These are phyloP conservation scores for Cryptococcus floricola DNA, from an alignment of 1,284 basidiomycete species.

Conservation along the genomic window DNA sequence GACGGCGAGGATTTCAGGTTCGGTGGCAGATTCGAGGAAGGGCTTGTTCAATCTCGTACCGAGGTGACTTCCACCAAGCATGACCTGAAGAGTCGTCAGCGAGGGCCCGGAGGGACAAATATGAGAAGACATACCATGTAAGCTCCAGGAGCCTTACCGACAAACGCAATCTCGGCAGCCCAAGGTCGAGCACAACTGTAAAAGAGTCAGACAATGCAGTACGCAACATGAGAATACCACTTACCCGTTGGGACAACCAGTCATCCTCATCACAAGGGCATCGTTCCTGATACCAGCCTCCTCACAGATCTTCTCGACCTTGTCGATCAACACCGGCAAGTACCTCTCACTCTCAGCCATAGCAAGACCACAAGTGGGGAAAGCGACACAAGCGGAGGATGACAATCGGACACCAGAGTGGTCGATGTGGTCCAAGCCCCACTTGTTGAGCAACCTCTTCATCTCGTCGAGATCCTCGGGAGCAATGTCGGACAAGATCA, in stretches of 20 bases:
- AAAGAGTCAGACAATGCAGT: not conserved
- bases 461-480: conserved; percentile 69
- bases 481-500: conserved; percentile 80
- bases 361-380: conserved; percentile 93
- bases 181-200: conserved; percentile 83
- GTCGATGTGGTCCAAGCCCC: conserved; percentile 85
- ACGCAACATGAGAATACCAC: conserved; percentile 3
- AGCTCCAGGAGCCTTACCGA: conserved; percentile 90
- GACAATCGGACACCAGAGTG: conserved; percentile 77
- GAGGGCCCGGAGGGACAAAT: not conserved
- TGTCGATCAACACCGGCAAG: conserved; percentile 88
- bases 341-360: conserved; percentile 97
- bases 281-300: conserved; percentile 88
- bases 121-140: conserved; percentile 56
- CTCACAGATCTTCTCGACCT: conserved; percentile 92
- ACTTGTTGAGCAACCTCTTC: conserved; percentile 75
- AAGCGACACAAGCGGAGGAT: conserved; percentile 91
- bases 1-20: conserved; percentile 89
- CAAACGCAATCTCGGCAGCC: conserved; percentile 91
- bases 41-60: conserved; percentile 88
- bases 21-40: conserved; percentile 75
- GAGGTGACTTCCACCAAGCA: conserved; percentile 90
- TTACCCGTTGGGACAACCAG: conserved; percentile 79
- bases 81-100: conserved; percentile 56
- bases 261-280: conserved; percentile 97